Evolutionary conservation across 805 yeast species (phyloP).

Genomic region (Myxozyma mucilagina): DNA sequence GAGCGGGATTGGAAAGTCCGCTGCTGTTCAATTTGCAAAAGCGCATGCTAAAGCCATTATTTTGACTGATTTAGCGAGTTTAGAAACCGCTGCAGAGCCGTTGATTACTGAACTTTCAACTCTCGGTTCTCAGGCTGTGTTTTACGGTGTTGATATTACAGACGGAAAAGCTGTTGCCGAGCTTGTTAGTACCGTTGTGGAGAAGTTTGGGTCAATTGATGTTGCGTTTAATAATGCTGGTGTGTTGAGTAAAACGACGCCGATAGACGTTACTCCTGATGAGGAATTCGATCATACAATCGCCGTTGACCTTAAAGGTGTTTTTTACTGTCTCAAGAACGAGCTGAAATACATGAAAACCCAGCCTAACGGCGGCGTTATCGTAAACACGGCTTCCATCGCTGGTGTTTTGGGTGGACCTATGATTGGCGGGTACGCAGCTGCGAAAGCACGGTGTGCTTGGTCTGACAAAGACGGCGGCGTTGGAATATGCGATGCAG

Average conservation of each 20-base stretch:
- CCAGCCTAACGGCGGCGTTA: background rate
- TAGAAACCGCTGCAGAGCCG: background rate
- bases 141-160: background rate
- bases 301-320: constrained; percentile 42
- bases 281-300: constrained; percentile 42
- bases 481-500: constrained; percentile 10
- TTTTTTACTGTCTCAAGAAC: constrained; percentile 33
- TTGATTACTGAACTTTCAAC: background rate
- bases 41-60: constrained; percentile 9
- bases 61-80: background rate
- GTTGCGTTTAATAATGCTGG: constrained; percentile 90
- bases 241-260: constrained; percentile 46
- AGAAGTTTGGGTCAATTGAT: constrained; percentile 75
- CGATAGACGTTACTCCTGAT: constrained; percentile 39
- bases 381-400: constrained; percentile 9
- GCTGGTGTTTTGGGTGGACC: constrained; percentile 8
- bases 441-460: constrained; percentile 15
- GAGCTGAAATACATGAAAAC: constrained; percentile 1
- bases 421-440: constrained; percentile 7
- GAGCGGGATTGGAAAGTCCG: constrained; percentile 11
- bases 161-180: background rate
- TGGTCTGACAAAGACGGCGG: constrained; percentile 15
- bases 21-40: constrained; percentile 7
- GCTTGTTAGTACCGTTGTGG: constrained; percentile 41
- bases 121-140: background rate